Base-by-base conservation (phyloP, 805 yeast species). In the Metschnikowia cerradonensis region DNA sequence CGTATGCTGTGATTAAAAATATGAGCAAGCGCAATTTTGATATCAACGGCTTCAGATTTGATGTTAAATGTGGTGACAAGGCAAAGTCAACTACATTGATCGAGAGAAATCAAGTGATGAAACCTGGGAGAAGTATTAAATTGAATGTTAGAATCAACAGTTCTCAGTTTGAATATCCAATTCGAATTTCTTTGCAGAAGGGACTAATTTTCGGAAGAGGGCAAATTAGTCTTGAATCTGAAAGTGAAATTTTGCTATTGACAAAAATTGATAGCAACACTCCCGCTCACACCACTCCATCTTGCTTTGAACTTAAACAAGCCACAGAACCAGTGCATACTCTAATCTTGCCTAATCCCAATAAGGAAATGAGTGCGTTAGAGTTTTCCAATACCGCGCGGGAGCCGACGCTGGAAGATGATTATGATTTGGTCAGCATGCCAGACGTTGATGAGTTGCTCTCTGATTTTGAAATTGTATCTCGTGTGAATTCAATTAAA, bases 401-500 rank as follows among this genome's bases (percentile, higher is more conserved):
- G 13, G 26, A 33, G 37, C 30, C 22, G 7, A 33, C 19, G 19
- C 20, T 54, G 17, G 62, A 55, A 22, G 72, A 68, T 15, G 73
- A 67, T 45, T 68, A 65, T 41, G 74, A 70, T 48, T 60, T 70
- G 41, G 65, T 71, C 36, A 66, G 71, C 50, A 61, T 60, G 39
- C 65, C 59, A 17, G 71, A 65, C 15, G 68, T 62, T 15, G 60
- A 52, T 34, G 63, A 59, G 23, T 52, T 58, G 38, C 65, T 58
- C 32, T 71, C 75, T 3, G 77, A 73, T 53, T 73, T 57, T 49
- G 76, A 72, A 51, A 54, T 73, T 23, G 64, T 73, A 52, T 67
- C 73, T 1, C 61, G 69, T 13, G 57, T 57, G 22, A 34, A 20
- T 30, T 40, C 45, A 33, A 13, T 14, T 17, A 41, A 35, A n/a